Evolutionary conservation across 2,329 filamentous ascomycete genomes (phyloP).

Genomic region (Monosporascus sp.): DNA sequence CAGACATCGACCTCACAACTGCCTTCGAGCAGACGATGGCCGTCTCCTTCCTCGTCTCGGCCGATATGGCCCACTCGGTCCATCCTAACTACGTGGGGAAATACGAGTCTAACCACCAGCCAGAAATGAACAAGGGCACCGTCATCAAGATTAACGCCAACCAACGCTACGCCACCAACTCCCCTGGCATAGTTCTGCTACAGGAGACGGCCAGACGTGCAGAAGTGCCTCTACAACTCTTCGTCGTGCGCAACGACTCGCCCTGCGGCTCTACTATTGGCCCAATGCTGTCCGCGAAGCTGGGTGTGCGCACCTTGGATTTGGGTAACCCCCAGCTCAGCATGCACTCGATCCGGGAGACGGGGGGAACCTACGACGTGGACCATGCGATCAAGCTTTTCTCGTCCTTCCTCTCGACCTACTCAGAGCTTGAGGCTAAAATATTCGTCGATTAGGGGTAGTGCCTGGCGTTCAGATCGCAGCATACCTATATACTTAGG

Average conservation of each 20-base stretch:
- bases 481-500: too few relatives aligned
- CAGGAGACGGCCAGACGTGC: slow-evolving; percentile 74
- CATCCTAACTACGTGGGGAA: slow-evolving; percentile 93
- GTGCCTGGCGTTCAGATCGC: too few relatives aligned
- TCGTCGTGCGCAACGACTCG: slow-evolving; percentile 93
- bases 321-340: slow-evolving; percentile 89
- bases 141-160: slow-evolving; percentile 99
- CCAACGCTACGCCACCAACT: slow-evolving; percentile 93
- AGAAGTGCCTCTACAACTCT: slow-evolving; percentile 85
- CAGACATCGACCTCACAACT: slow-evolving; percentile 61
- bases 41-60: slow-evolving; percentile 88
- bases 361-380: slow-evolving; percentile 81
- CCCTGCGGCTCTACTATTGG: slow-evolving; percentile 95
- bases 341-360: slow-evolving; percentile 97
- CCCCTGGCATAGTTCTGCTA: slow-evolving; percentile 85
- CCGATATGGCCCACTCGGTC: slow-evolving; percentile 95
- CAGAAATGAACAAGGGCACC: slow-evolving; percentile 92
- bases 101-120: slow-evolving; percentile 86
- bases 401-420: slow-evolving; percentile 79
- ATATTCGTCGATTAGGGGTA: slow-evolving; percentile 69
- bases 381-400: slow-evolving; percentile 82
- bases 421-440: slow-evolving; percentile 73
- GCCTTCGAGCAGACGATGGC: slow-evolving; percentile 91
- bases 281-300: slow-evolving; percentile 83
- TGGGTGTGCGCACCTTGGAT: slow-evolving; percentile 86